Conservation (phyloP, 306 rosid species). For the Citrullus amarus region DNA sequence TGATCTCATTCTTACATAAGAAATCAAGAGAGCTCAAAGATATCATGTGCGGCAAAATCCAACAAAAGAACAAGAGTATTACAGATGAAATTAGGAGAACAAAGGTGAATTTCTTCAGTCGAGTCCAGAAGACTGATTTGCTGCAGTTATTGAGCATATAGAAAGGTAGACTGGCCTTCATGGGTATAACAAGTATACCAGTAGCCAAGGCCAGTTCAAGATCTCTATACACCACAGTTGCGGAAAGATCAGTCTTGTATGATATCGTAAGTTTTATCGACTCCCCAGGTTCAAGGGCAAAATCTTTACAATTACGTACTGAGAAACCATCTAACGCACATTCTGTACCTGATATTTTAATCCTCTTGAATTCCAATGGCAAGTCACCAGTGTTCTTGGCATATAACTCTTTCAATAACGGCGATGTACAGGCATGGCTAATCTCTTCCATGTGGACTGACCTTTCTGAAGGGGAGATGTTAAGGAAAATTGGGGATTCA, state of each 20-base stretch:
- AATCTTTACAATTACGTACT: conserved; percentile 50
- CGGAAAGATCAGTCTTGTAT: conserved; percentile 68
- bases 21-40: conserved; percentile 30
- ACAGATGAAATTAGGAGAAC: conserved; percentile 31
- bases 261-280: conserved; percentile 45
- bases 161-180: conserved; percentile 62
- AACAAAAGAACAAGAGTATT: conserved; percentile 34
- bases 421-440: conserved; percentile 44
- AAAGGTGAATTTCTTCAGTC: conserved; percentile 38
- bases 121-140: conserved; percentile 56
- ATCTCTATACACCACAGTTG: conserved; percentile 52
- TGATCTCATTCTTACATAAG: conserved; percentile 21
- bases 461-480: conserved; percentile 45
- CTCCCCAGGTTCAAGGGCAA: conserved; percentile 55
- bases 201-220: conserved; percentile 69
- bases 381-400: conserved; percentile 84
- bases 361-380: conserved; percentile 55
- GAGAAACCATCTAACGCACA: conserved; percentile 74
- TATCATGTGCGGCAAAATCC: conserved; percentile 29
- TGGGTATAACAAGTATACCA: conserved; percentile 68
- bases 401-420: conserved; percentile 47
- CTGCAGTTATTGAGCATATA: conserved; percentile 56
- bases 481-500: conserved; percentile 35
- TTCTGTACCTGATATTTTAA: conserved; percentile 66
- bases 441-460: conserved; percentile 36